These are phyloP conservation scores for Cladosporium sp. DNA, from an alignment of 2,329 filamentous ascomycete species.

Conservation along the genomic window DNA sequence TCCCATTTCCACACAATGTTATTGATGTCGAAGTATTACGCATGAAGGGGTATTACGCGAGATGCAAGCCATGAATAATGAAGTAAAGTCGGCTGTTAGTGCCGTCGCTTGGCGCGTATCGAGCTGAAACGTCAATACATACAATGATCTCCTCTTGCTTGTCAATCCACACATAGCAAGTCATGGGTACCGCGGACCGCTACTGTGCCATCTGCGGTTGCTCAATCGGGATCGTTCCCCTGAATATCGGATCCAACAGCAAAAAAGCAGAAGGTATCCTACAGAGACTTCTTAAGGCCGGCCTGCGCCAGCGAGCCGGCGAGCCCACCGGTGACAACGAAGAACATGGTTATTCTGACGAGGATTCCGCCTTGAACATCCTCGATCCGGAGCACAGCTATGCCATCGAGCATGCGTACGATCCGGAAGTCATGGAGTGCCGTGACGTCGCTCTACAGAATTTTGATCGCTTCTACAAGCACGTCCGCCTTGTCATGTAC, in stretches of 20 bases:
- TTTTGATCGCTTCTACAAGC: background rate
- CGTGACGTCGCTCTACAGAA: background rate
- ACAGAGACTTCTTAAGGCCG: background rate
- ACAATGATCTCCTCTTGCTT: too few species aligned
- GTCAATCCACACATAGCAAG: too few species aligned
- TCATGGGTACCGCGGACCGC: too few species aligned
- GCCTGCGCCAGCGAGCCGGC: background rate
- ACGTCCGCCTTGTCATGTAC: background rate
- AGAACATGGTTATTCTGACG: background rate
- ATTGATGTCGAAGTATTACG: too few species aligned
- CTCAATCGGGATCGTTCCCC: background rate
- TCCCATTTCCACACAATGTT: too few species aligned
- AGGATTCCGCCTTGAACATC: background rate
- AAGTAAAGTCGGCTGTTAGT: too few species aligned
- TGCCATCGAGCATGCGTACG: background rate
- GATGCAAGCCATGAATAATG: too few species aligned
- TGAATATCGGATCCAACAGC: background rate
- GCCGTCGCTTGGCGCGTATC: too few species aligned
- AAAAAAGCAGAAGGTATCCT: background rate
- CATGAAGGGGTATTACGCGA: too few species aligned
- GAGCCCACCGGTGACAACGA: background rate
- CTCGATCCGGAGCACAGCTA: background rate
- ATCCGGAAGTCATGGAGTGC: background rate
- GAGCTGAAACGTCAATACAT: too few species aligned
- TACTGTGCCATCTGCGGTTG: background rate